These are phyloP conservation scores for Coniella vitis DNA, from an alignment of 2,329 filamentous ascomycete genomes.

Conservation along the genomic window DNA sequence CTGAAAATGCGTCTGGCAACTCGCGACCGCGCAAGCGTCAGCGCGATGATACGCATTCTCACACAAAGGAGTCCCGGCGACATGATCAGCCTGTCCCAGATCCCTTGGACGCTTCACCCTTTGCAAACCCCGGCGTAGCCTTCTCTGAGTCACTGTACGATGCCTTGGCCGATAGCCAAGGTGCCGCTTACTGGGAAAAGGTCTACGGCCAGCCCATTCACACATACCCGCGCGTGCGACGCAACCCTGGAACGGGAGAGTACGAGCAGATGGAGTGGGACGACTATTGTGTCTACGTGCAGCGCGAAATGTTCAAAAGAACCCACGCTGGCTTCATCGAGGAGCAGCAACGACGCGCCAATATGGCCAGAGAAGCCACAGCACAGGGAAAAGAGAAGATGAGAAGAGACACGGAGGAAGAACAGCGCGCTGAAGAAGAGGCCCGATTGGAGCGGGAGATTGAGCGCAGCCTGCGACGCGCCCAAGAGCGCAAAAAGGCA, in stretches of 20 bases:
- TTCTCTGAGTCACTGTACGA: constrained; percentile 96
- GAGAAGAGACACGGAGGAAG: constrained; percentile 35
- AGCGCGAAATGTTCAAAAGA: constrained; percentile 91
- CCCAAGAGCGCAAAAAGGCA: constrained; percentile 53
- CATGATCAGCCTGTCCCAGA: constrained; percentile 22
- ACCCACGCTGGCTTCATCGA: constrained; percentile 78
- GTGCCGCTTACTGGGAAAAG: constrained; percentile 87
- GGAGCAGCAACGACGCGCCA: constrained; percentile 52
- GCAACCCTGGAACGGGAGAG: constrained; percentile 39
- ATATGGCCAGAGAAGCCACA: constrained; percentile 33
- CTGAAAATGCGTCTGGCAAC: neutral
- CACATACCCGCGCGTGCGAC: constrained; percentile 52
- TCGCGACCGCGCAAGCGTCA: neutral
- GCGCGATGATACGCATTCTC: neutral
- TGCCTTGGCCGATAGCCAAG: constrained; percentile 93
- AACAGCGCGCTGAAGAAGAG: constrained; percentile 27
- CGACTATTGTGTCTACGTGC: constrained; percentile 81
- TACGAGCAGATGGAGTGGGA: constrained; percentile 88
- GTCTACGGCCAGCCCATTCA: constrained; percentile 97
- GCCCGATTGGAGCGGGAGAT: constrained; percentile 53
- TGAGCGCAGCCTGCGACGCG: constrained; percentile 60
- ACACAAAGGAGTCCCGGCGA: neutral
- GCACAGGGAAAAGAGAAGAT: constrained; percentile 55
- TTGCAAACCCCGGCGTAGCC: constrained; percentile 57
- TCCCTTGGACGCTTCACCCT: neutral